phyloP scores from a whole-genome alignment of 1,139 yeast species.

The Debaryomyces udenii region DNA sequence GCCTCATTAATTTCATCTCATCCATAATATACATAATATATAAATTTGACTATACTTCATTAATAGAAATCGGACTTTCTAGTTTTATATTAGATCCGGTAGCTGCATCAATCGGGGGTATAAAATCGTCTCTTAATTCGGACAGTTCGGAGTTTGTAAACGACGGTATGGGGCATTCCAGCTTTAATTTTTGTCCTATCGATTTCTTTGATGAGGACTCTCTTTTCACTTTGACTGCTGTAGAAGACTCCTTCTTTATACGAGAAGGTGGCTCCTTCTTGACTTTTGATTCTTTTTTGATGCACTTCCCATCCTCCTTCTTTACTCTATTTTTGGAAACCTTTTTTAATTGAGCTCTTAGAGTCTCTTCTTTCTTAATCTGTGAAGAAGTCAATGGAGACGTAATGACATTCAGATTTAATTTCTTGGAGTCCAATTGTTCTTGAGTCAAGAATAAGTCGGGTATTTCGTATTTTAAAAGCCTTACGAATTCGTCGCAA shows the following conservation, averaged over 20 bases:
- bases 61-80: neutral
- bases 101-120: neutral
- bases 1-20: conserved; percentile 7
- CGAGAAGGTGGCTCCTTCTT: conserved; percentile 17
- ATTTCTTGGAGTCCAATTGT: conserved; percentile 48
- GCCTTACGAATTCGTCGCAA: conserved; percentile 77
- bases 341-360: conserved; percentile 8
- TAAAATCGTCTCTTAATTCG: neutral
- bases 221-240: conserved; percentile 14
- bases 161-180: conserved; percentile 4
- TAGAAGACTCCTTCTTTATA: conserved; percentile 7
- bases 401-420: conserved; percentile 24
- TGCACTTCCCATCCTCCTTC: conserved; percentile 16
- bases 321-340: conserved; percentile 14
- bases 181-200: conserved; percentile 6
- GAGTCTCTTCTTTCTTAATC: conserved; percentile 14
- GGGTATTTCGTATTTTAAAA: conserved; percentile 55
- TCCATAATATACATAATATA: conserved; percentile 6
- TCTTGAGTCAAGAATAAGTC: conserved; percentile 60
- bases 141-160: conserved; percentile 9
- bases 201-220: conserved; percentile 3
- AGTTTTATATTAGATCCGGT: neutral
- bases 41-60: neutral
- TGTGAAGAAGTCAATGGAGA: conserved; percentile 12
- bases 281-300: conserved; percentile 11